Base-by-base conservation (phyloP, 164 flowering plant species). In the Paratinospora sagittata region DNA sequence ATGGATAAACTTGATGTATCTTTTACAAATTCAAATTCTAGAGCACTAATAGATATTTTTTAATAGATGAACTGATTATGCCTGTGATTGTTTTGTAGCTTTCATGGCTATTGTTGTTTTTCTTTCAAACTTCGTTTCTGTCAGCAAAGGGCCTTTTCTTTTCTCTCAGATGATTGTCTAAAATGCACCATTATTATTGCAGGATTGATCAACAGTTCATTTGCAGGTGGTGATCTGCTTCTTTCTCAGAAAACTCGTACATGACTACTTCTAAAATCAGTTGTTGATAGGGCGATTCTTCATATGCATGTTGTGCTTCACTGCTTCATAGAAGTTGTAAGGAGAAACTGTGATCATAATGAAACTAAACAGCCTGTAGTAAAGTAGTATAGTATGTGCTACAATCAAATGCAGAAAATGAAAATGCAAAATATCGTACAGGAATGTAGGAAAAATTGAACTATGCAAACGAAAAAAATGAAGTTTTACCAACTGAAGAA, bases 191-290 rank as follows among this genome's bases (percentile, higher is more conserved):
- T 74, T 49, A 6, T 75, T 64, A 69, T 65, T 77, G 78, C 80
- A 79, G 81, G 67, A 24, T 62, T 76, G 47, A 27, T 70, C 73
- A 73, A 81, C 68, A 74, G 70, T 65, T 66, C 80, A 66, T 68
- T 71, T 14, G 45, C 67, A 79, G 84, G 81, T 83, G 66, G 76
- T 74, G 12, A 55, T 21, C 65, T 49, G 19, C 52, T 33, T 43
- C 19, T 75, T 41, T 19, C 13, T n/a, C 30, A 49, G 55, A 16
- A 52, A 52, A 52, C 21, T 45, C 60, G 23, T 45, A 10, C 7
- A 66, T 52, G 58, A 3, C n/a, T n/a, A n/a, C n/a, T 17, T 66
- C 8, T 41, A 27, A 37, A 9, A n/a, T 37, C 16, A 43, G 41
- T 67, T 12, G 10, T 12, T 24, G 70, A 24, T 36, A 23, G 16